Base-by-base conservation (phyloP, 1,284 basidiomycete species). In the Ustilago xerochloae region DNA sequence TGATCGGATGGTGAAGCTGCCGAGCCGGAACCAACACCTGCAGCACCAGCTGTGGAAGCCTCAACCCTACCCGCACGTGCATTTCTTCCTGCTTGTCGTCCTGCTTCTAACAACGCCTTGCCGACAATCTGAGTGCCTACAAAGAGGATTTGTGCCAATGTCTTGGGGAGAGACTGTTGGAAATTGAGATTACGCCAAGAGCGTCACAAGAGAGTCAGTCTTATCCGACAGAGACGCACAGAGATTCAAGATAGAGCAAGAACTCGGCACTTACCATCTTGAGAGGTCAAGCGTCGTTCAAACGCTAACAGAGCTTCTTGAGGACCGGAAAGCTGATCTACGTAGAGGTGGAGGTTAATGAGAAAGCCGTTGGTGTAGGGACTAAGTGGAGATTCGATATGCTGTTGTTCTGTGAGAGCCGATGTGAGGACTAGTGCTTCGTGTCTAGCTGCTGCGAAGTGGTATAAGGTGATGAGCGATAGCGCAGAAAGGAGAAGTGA, bases 81-180 rank as follows among this genome's bases (percentile, higher is more conserved):
- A 88, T 97, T 99, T 87, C 93, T 91, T 50, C 92, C 90, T 10
- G 96, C 96, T 85, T 99, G 97, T 78, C 89, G 88, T 46, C 93
- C 93, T 6, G 96, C 96, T 82, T 94, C 95, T 39, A 89, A 87
- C 65, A 97, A 90, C 36, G 97, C 97, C 86, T 91, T 94, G 58
- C 96, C 95, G 56, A 99, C 87, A 76, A 95, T 95, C 85, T 90
- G 90, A 33, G 89, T 88, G 24, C 93, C 92, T 41, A 91, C 89
- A 36, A 94, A 85, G 57, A 93, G 86, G 68, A 97, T 93, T 84
- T 95, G 93, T 18, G 93, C 88, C 46, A 96, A 86, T 70, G 90
- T 87, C 85, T 88, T 81, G 22, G 85, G 85, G n/a, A 85, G 62
- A 36, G 80, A 81, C 81, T 82, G 68, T 35, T 35, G 47, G 15